Evolutionary conservation across 2,329 filamentous ascomycete genomes (phyloP).

Genomic region (Penicillium olsonii): DNA sequence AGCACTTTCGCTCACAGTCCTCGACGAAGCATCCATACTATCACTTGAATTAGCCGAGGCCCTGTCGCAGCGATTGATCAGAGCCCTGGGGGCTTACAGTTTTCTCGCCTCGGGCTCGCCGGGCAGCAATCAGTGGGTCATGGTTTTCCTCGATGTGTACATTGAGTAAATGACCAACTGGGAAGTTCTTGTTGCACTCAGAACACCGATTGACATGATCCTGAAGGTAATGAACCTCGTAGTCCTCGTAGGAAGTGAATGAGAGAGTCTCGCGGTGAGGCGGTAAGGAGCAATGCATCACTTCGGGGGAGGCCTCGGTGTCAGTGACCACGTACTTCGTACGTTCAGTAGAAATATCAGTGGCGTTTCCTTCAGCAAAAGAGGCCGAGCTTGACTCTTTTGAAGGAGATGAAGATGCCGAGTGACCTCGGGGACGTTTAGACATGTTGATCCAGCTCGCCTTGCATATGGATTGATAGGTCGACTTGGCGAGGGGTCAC

Average conservation of each 20-base stretch:
- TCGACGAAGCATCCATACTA: slow-evolving; percentile 90
- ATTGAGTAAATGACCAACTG: slow-evolving; percentile 74
- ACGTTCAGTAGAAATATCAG: slow-evolving; percentile 21
- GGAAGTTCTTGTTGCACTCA: slow-evolving; percentile 85
- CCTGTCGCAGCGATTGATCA: not conserved
- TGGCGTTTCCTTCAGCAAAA: slow-evolving; percentile 29
- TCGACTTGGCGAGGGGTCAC: slow-evolving; percentile 20
- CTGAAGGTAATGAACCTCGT: slow-evolving; percentile 82
- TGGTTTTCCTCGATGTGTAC: slow-evolving; percentile 91
- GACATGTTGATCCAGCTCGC: slow-evolving; percentile 48
- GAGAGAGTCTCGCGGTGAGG: slow-evolving; percentile 70
- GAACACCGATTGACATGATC: slow-evolving; percentile 81
- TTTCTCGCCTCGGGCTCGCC: slow-evolving; percentile 78
- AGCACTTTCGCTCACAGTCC: slow-evolving; percentile 81
- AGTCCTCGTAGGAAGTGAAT: slow-evolving; percentile 76
- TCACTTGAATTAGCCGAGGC: not conserved
- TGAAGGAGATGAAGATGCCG: slow-evolving; percentile 45
- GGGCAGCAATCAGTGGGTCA: slow-evolving; percentile 73
- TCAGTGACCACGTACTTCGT: slow-evolving; percentile 66
- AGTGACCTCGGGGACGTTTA: slow-evolving; percentile 61
- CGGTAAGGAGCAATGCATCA: slow-evolving; percentile 80
- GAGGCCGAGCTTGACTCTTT: slow-evolving; percentile 23
- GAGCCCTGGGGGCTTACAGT: slow-evolving; percentile 59
- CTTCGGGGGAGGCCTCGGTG: slow-evolving; percentile 35
- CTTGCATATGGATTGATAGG: slow-evolving; percentile 22